Evolutionary conservation across 1,284 basidiomycete genomes (phyloP).

Genomic region (Ustilago sp.): DNA sequence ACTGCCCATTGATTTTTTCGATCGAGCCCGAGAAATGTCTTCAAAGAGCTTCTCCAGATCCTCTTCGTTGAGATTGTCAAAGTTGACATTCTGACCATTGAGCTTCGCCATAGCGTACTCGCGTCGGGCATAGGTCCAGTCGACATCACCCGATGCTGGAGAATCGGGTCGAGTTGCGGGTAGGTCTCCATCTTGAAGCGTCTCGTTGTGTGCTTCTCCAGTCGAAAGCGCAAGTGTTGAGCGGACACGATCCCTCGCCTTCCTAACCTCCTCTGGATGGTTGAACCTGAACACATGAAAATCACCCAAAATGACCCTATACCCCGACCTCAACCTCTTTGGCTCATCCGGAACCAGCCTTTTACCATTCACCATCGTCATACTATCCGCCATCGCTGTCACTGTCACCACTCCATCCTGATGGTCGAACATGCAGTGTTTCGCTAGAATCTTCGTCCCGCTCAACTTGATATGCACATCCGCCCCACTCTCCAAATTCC

Average conservation of each 20-base stretch:
- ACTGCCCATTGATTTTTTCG: slow-evolving; percentile 62
- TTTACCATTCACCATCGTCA: slow-evolving; percentile 90
- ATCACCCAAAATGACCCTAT: slow-evolving; percentile 94
- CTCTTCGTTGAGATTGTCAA: slow-evolving; percentile 63
- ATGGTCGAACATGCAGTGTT: slow-evolving; percentile 93
- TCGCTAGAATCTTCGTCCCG: slow-evolving; percentile 88
- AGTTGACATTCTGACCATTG: slow-evolving; percentile 64
- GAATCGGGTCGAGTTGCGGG: slow-evolving; percentile 57
- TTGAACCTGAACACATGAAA: slow-evolving; percentile 98
- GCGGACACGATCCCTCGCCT: slow-evolving; percentile 57
- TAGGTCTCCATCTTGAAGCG: slow-evolving; percentile 37
- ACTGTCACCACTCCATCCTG: slow-evolving; percentile 85
- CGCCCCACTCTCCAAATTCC: slow-evolving; percentile 38
- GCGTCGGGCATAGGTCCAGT: slow-evolving; percentile 65
- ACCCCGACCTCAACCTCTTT: slow-evolving; percentile 81
- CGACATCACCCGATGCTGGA: slow-evolving; percentile 60
- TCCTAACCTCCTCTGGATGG: slow-evolving; percentile 62
- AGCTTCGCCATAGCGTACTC: slow-evolving; percentile 61
- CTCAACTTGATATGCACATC: slow-evolving; percentile 81
- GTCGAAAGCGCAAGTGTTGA: slow-evolving; percentile 55
- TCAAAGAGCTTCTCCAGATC: slow-evolving; percentile 67
- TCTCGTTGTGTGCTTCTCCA: slow-evolving; percentile 56
- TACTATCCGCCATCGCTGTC: slow-evolving; percentile 80
- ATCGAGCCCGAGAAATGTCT: slow-evolving; percentile 59
- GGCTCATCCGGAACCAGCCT: slow-evolving; percentile 55